phyloP scores from a whole-genome alignment of 1,284 basidiomycete species.

The Mycena citricolor region DNA sequence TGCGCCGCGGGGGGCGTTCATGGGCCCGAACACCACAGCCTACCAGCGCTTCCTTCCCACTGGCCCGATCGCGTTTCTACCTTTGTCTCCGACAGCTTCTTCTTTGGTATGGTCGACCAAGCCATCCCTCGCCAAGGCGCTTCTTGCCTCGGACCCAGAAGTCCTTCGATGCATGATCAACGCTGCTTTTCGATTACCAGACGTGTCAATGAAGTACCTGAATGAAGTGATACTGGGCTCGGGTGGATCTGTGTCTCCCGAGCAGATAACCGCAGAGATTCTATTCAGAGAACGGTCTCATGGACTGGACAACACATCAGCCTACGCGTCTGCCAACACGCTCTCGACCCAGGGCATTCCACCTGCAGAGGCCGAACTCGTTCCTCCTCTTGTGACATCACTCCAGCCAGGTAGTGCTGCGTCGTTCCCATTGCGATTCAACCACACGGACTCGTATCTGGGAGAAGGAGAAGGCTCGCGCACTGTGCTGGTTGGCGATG shows the following conservation, averaged over 20 bases:
- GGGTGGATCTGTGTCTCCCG: constrained; percentile 39
- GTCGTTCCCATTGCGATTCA: constrained; percentile 88
- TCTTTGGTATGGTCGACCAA: constrained; percentile 96
- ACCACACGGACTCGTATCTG: constrained; percentile 86
- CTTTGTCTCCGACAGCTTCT: constrained; percentile 73
- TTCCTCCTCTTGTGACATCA: constrained; percentile 76
- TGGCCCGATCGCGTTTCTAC: constrained; percentile 94
- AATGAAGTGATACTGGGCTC: constrained; percentile 62
- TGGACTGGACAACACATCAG: constrained; percentile 58
- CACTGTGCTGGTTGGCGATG: constrained; percentile 92
- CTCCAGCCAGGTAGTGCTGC: constrained; percentile 81
- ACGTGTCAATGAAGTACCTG: constrained; percentile 71
- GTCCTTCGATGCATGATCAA: constrained; percentile 82
- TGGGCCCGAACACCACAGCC: constrained; percentile 75
- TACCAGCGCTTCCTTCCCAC: constrained; percentile 96
- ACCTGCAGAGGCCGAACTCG: constrained; percentile 55
- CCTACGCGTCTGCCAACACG: constrained; percentile 51
- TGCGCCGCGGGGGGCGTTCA: constrained; percentile 54
- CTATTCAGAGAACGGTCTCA: constrained; percentile 69
- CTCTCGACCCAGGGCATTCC: constrained; percentile 50
- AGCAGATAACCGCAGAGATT: constrained; percentile 58
- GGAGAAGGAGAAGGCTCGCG: constrained; percentile 67
- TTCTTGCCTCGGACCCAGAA: constrained; percentile 67
- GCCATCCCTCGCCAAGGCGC: constrained; percentile 71
- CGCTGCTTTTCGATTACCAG: constrained; percentile 87